Base-by-base conservation (phyloP, 306 rosid genomes). In the Biancaea sappan region DNA sequence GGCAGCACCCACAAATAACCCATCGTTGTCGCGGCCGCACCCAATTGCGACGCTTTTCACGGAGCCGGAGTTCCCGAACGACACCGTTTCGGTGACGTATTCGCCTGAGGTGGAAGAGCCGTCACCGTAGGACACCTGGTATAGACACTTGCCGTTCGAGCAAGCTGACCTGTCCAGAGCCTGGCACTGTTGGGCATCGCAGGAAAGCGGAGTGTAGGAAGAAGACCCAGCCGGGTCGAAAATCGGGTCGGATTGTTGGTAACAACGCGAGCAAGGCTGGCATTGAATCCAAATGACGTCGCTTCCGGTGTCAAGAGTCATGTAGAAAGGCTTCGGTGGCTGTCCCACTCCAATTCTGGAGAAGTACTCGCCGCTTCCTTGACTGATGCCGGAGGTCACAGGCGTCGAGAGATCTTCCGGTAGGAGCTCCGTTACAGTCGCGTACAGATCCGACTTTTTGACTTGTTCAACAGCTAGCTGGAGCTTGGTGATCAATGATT, bases 301-400 rank as follows among this genome's bases (percentile, higher is more conserved):
- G 43, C 97, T 88, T 8, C 97, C 98, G 0, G 98, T 95, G 62
- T 95, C 99, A n/a, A 88, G 88, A 15, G 85, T 93, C 99, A 95
- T 88, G 84, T 81, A 92, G 43, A 77, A 88, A 0, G 82, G 83
- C 68, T 82, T 83, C 0, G 91, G 47, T 34, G 99, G 99, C 0
- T 13, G 59, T 0, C 99, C 99, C 13, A 95, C 89, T 0, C 91
- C 93, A 51, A 95, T 53, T 5, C 92, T 83, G 3, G 93, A 19
- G 84, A 95, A 95, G 80, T 92, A 95, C 88, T 92, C 98, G n/a
- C 99, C 99, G 77, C 92, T 86, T 4, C 99, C 99, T 38, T 83
- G 85, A 24, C 82, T 71, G 4, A 40, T 28, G 0, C 99, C 99
- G 40, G 99, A 95, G 6, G 81, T 64, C 0, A 92, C 73, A 0